Conservation (phyloP, 1,284 basidiomycete genomes). For the Tremellales sp. region DNA sequence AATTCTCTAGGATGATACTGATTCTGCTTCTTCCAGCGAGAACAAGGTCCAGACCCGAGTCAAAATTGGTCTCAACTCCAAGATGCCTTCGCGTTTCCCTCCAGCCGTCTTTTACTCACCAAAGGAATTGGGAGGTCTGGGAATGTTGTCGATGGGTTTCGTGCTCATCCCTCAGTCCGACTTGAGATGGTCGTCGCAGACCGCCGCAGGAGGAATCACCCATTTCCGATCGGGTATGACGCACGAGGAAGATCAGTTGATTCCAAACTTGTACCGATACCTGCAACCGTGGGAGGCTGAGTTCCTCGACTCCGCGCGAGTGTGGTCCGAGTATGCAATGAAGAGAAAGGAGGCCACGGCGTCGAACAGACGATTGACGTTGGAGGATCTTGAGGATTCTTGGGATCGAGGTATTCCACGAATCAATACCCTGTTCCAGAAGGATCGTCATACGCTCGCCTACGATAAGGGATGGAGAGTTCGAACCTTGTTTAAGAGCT, state of each 20-base stretch:
- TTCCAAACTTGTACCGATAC: conserved; percentile 97
- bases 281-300: conserved; percentile 99
- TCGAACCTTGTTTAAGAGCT: conserved; percentile 64
- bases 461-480: conserved; percentile 92
- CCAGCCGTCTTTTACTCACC: conserved; percentile 93
- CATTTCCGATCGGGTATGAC: conserved; percentile 98
- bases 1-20: too few relatives aligned
- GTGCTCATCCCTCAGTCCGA: conserved; percentile 97
- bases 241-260: conserved; percentile 84
- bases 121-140: conserved; percentile 93
- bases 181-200: conserved; percentile 96
- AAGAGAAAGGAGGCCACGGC: conserved; percentile 98
- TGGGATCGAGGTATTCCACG: conserved; percentile 93
- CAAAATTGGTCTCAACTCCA: conserved; percentile 97
- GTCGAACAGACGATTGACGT: conserved; percentile 89
- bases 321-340: conserved; percentile 99
- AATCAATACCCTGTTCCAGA: conserved; percentile 97
- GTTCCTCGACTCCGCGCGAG: conserved; percentile 95
- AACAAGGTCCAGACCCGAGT: conserved; percentile 99
- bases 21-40: too few relatives aligned
- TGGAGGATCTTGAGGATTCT: conserved; percentile 96
- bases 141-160: conserved; percentile 99
- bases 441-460: conserved; percentile 92
- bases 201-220: conserved; percentile 86
- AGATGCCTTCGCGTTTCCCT: conserved; percentile 99